phyloP scores from a whole-genome alignment of 176 grass and related monocot genomes.

The Dactylis glomerata region DNA sequence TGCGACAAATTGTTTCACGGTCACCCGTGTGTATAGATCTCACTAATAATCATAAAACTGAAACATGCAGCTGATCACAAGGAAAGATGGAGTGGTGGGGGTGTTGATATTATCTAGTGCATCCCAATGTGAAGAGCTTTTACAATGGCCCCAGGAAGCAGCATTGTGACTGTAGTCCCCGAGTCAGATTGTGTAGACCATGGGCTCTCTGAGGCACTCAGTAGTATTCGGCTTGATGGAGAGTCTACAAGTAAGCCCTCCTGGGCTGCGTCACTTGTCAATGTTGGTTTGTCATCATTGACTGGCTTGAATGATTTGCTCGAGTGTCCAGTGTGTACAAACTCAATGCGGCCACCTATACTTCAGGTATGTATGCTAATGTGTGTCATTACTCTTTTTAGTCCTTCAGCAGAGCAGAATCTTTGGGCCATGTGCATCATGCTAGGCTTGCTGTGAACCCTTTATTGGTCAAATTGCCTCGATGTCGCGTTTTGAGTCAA shows the following conservation, averaged over 20 bases:
- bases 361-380: conserved; percentile 42
- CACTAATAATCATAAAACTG: conserved; percentile 14
- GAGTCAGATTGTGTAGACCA: conserved; percentile 41
- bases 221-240: conserved; percentile 28
- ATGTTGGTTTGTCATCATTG: conserved; percentile 43
- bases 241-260: conserved; percentile 43
- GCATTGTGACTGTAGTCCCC: conserved; percentile 39
- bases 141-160: conserved; percentile 51
- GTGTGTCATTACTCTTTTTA: conserved; percentile 5
- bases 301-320: conserved; percentile 60
- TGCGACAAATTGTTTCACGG: neutral
- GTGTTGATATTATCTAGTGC: conserved; percentile 1
- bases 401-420: neutral
- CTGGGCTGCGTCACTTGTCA: conserved; percentile 33
- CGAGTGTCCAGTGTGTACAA: conserved; percentile 59
- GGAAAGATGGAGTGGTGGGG: conserved; percentile 35
- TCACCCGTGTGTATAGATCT: neutral
- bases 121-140: conserved; percentile 30
- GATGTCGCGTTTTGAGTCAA: neutral
- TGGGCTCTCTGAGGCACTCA: conserved; percentile 42
- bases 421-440: neutral
- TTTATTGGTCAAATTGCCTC: neutral
- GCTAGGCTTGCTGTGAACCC: neutral
- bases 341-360: conserved; percentile 68
- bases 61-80: conserved; percentile 27